Evolutionary conservation across 2,329 filamentous ascomycete genomes (phyloP).

Genomic region (Neofusicoccum kwambonambiense): DNA sequence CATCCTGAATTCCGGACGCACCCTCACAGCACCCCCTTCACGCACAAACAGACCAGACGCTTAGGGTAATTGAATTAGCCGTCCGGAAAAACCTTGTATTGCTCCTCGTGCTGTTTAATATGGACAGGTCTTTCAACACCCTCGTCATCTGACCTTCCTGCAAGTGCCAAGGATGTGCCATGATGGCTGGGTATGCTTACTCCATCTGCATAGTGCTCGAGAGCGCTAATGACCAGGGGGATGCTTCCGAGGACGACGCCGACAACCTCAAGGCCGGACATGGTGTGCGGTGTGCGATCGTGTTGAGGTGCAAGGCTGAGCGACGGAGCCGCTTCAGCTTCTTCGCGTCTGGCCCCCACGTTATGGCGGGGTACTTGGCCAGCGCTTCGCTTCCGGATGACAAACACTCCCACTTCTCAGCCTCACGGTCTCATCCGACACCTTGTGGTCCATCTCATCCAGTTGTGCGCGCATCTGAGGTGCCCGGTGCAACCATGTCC

Average conservation of each 20-base stretch:
- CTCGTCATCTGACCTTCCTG: too few relatives aligned
- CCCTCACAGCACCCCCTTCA: too few relatives aligned
- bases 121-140: too few relatives aligned
- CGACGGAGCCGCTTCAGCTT: background rate
- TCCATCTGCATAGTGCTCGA: constrained; percentile 21
- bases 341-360: background rate
- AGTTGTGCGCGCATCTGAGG: too few relatives aligned
- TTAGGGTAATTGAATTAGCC: too few relatives aligned
- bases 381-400: background rate
- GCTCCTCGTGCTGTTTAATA: too few relatives aligned
- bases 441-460: background rate
- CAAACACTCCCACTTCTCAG: background rate
- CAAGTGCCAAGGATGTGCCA: too few relatives aligned
- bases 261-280: constrained; percentile 23
- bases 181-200: background rate
- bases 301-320: background rate
- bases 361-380: background rate
- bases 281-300: background rate
- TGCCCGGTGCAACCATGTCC: background rate
- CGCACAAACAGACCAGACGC: too few relatives aligned
- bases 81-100: too few relatives aligned
- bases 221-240: constrained; percentile 20
- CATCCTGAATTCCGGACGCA: too few relatives aligned
- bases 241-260: constrained; percentile 23
- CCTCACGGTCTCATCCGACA: background rate